Evolutionary conservation across 495 filamentous ascomycete genomes (phyloP), one percentile per base, ranked within the genome.

Genomic region (Chaetomium cochliodes): DNA sequence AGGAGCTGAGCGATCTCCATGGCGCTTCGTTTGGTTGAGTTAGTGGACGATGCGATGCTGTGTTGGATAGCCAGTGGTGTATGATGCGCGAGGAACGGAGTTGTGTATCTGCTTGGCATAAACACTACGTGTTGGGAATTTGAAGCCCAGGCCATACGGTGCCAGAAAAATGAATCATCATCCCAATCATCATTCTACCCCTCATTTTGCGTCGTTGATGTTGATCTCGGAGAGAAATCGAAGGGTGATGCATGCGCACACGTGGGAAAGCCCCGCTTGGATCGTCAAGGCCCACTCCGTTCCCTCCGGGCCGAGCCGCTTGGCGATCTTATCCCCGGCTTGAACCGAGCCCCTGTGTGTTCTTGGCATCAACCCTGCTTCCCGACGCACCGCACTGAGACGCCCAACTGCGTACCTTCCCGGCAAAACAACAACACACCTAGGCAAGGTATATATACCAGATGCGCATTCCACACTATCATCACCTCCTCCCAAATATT

Each of bases 271-370:
- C 50, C 26, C n/a, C 23, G 15, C 20, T n/a, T 7, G 12, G 41
- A 53, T 53, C 51, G 51, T 26, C 51, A 53, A 53, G 51, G 16
- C 26, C 51, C 51, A 13, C 25, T 26, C 13, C 39, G 39, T 2
- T 15, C 11, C 20, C 3, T 3, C 25, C 51, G 51, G 51, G 51
- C 51, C 51, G 51, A 18, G 51, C 51, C 51, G 51, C 15, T 53
- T 15, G 9, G 26, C 53, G 52, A 37, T 55, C 30, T 20, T 33
- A 55, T 55, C 50, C 26, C 50, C 50, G 50, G 50, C 22, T 30
- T 30, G 28, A 23, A 52, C 50, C 22, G 51, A 30, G 22, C 12
- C 5, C 5, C 28, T 5, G 50, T 28, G 3, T 16, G 8, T 52
- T 16, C 51, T 50, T 50, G 46, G 46, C 46, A 50, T 50, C 23